Evolutionary conservation across 2,329 filamentous ascomycete genomes (phyloP), one percentile per base, ranked within the genome.

Genomic region (Fusarium concolor): DNA sequence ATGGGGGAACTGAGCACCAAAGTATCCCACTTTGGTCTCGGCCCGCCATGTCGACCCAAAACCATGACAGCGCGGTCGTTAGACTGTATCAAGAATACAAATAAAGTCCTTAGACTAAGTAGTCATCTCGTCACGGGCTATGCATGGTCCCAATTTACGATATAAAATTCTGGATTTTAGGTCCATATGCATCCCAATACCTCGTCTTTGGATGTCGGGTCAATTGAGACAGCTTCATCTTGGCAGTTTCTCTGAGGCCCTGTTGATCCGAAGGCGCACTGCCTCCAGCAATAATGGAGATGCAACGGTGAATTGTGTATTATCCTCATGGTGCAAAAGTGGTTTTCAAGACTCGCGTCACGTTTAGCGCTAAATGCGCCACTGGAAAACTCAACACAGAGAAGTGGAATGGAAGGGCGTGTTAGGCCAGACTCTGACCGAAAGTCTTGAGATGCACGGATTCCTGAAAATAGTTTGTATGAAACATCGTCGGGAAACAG

Each of bases 381-480:
- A 50, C 26, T 37, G 7, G n/a, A n/a, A 43, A 63, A 53, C n/a
- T 45, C 38, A 44, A 22, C 35, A n/a, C 39, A 38, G 39, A 29
- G 24, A 42, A 17, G 14, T 62, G 65, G 61, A 57, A 58, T 57
- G 61, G 28, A 47, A 35, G 20, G 26, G 20, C 37, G 31, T 38
- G 29, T 20, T 35, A 24, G 37, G 24, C 43, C 42, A 51, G 20
- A 52, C 31, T 61, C 43, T 47, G 29, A 29, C 39, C 17, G 22
- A 37, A 35, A 33, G 37, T 38, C 43, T 44, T 46, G 33, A 17
- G n/a, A 49, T 26, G 10, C 35, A 15, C 15, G 17, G 33, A 41
- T 22, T 20, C 28, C 26, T 39, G 4, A 46, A 18, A 20, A 18
- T 14, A 45, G 39, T 20, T 39, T 29, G 10, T 26, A 38, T n/a